phyloP scores from a whole-genome alignment of 2,329 filamentous ascomycete genomes.

The Talaromyces sp. region DNA sequence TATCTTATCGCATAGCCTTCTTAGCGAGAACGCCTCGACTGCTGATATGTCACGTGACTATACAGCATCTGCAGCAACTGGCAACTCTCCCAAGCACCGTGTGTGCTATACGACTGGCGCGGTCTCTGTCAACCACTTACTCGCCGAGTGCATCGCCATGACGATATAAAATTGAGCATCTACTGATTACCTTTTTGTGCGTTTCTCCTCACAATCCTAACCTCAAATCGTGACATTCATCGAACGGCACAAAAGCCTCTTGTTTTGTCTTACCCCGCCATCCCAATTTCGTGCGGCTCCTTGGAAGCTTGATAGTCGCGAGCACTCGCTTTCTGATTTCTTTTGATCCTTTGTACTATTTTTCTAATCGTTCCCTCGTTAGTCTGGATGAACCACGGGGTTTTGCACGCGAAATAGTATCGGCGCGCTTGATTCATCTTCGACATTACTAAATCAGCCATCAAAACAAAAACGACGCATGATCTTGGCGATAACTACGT shows the following conservation, averaged over 20 bases:
- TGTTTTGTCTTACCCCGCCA: conserved; percentile 18
- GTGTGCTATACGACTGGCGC: not conserved
- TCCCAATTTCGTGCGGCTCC: conserved; percentile 6
- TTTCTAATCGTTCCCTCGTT: not conserved
- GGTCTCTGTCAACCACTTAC: not conserved
- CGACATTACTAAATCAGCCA: not conserved
- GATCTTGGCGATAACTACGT: not conserved
- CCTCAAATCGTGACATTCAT: conserved; percentile 16
- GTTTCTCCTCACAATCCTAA: not conserved
- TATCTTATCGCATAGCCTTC: not conserved
- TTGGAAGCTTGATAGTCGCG: conserved; percentile 4
- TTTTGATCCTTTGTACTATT: not conserved
- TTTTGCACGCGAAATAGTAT: not conserved
- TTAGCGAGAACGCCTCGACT: not conserved
- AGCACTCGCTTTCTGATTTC: not conserved
- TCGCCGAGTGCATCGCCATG: conserved; percentile 12
- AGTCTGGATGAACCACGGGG: not conserved
- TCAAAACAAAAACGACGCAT: not conserved
- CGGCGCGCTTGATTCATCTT: not conserved
- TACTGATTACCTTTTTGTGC: not conserved
- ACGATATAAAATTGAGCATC: conserved; percentile 5
- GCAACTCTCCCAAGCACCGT: conserved; percentile 12
- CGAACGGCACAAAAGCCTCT: conserved; percentile 19
- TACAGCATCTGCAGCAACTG: conserved; percentile 10
- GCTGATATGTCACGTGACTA: conserved; percentile 12